Percentiles rank a stretch among this genome's conserved stretches.
These are phyloP conservation scores for Nepenthes alata DNA, from an alignment of 179 eudicot genomes.

Conservation along the genomic window DNA sequence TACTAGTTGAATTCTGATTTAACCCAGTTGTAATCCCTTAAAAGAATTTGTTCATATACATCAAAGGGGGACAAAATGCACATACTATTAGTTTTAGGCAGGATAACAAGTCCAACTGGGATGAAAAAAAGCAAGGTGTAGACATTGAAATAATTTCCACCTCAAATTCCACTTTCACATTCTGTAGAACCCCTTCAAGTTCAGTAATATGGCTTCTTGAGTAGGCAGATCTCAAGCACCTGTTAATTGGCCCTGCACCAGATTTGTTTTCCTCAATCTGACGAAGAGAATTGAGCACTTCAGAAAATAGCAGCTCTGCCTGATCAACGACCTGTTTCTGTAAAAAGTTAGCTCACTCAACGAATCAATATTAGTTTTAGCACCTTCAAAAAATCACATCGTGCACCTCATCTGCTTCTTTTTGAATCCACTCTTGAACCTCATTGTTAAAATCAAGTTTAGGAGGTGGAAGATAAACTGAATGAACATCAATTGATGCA, in stretches of 20 bases:
- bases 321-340: conserved; percentile 48
- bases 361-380: neutral
- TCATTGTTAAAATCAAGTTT: conserved; percentile 74
- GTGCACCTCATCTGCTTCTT: conserved; percentile 74
- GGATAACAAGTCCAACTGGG: no score
- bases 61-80: no score
- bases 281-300: conserved; percentile 58
- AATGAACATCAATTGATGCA: conserved; percentile 91
- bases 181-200: conserved; percentile 54
- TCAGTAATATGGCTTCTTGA: conserved; percentile 45
- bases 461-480: conserved; percentile 84
- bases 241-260: conserved; percentile 25
- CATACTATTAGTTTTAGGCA: no score
- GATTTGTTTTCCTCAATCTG: conserved; percentile 48
- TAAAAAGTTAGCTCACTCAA: conserved; percentile 4
- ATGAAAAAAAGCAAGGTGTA: no score
- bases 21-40: no score
- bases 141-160: conserved; percentile 20
- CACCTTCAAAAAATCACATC: neutral
- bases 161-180: conserved; percentile 73
- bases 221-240: conserved; percentile 25
- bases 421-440: conserved; percentile 72
- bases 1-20: no score
- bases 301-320: conserved; percentile 71
- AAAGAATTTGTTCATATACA: no score